Evolutionary conservation across 495 filamentous ascomycete species (phyloP), one percentile per base, ranked within the genome.

Genomic region (Trypethelium eluteriae): DNA sequence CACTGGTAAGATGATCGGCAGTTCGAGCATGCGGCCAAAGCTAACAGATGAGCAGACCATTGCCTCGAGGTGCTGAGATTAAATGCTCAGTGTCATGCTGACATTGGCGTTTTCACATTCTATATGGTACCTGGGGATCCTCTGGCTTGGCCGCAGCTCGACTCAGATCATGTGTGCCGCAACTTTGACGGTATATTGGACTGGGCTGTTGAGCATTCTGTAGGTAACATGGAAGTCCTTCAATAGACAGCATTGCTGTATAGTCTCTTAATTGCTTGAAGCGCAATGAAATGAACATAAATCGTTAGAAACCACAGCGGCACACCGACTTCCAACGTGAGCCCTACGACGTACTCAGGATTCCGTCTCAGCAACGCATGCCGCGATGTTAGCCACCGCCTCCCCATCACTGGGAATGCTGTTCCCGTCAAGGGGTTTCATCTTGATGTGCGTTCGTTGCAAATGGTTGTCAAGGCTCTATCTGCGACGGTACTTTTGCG

Each of bases 71-170:
- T 79, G 35, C 71, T 82, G 14, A 67, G 82, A 41, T 72, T 80
- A 71, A 82, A 80, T 68, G 74, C 82, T 64, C 80, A 82, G 77
- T 83, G 80, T 70, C 78, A 79, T 65, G 75, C 78, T 53, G 81
- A 83, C 67, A 67, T 83, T 44, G 76, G 79, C 38, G 77, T 84
- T 11, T 81, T 82, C 67, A 82, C 81, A n/a, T 82, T 82, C 72
- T 71, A 79, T 53, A 64, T 68, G 62, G 64, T 75, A 25, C 74
- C 74, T 2, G 76, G 76, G 38, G 73, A 77, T 49, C 41, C 68
- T 34, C 66, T 46, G 14, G 75, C 79, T 62, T 81, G 79, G 79
- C 80, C 80, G 3, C 76, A 82, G 72, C 80, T 81, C 63, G 75
- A 77, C 69, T 78, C 78, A 25, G 76, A 76, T 64, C 82, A 81